phyloP scores from a whole-genome alignment of 139 green algal species.

The Marvania coccoides region DNA sequence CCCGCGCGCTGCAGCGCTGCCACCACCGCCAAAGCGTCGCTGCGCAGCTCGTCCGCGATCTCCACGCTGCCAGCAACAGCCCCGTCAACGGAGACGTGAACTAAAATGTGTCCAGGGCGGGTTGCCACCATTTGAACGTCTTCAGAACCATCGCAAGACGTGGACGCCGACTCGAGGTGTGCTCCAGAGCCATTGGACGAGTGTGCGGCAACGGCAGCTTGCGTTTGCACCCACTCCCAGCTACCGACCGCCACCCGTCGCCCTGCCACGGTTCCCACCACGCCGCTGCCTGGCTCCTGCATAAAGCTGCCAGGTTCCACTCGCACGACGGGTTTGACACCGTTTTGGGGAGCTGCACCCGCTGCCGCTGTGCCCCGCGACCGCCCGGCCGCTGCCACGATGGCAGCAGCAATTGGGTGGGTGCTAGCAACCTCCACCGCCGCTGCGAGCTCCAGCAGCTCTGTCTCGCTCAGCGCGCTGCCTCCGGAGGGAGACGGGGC shows the following conservation, averaged over 20 bases:
- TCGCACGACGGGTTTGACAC: neutral
- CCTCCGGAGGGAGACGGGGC: neutral
- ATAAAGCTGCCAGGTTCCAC: constrained; percentile 57
- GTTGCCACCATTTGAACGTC: neutral
- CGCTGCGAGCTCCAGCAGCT: constrained; percentile 63
- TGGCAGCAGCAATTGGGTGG: constrained; percentile 63
- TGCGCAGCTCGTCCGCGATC: constrained; percentile 52
- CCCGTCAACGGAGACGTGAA: constrained; percentile 58
- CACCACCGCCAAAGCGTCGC: constrained; percentile 38
- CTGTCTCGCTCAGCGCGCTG: too few relatives aligned
- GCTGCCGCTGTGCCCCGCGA: neutral
- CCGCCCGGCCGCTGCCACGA: constrained; percentile 11
- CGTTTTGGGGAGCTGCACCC: too few relatives aligned
- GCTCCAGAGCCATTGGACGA: neutral
- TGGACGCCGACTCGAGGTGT: neutral
- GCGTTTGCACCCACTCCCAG: constrained; percentile 45
- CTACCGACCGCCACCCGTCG: constrained; percentile 62
- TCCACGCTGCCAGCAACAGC: constrained; percentile 46
- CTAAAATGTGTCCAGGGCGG: constrained; percentile 42
- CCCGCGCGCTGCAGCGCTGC: constrained; percentile 27
- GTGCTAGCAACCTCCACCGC: constrained; percentile 62
- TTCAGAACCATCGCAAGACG: neutral
- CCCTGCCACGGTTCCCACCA: constrained; percentile 50
- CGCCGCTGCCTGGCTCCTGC: constrained; percentile 72
- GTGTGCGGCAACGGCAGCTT: neutral